Conservation (phyloP, 176 grass and related monocot genomes). For the Rhynchospora breviuscula region DNA sequence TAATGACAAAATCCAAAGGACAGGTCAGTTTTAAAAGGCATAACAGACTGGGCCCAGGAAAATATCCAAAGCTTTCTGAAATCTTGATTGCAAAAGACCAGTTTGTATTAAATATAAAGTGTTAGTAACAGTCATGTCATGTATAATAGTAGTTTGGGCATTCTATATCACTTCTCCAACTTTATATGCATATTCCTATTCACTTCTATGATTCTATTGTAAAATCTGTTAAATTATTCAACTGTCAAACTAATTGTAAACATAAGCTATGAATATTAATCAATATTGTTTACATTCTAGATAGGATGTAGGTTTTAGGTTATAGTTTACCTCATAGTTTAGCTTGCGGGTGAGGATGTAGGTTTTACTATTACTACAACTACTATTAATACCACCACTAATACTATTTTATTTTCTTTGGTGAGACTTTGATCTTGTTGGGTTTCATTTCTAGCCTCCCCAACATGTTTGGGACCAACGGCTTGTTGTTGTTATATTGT, state of each 20-base stretch:
- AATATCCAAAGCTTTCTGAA: background rate
- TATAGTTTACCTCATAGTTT: no score
- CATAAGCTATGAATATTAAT: background rate
- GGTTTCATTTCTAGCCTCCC: no score
- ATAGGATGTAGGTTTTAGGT: no score
- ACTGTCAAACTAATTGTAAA: background rate
- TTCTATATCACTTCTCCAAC: background rate
- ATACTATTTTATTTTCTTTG: no score
- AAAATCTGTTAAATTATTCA: background rate
- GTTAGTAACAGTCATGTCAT: background rate
- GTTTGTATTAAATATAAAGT: background rate
- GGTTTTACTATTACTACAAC: no score
- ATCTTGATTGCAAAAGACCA: background rate
- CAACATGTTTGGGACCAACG: no score
- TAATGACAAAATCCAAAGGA: background rate
- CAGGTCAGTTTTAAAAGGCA: slow-evolving; percentile 7
- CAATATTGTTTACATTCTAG: no score
- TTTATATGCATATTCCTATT: background rate
- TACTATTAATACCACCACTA: no score
- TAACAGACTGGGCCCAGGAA: background rate
- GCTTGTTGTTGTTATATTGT: background rate
- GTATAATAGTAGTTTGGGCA: background rate
- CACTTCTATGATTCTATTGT: background rate
- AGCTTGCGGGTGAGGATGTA: no score
- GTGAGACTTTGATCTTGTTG: no score